Conservation (phyloP, 108 stramenopile genomes). For the Schizochytrium sp. region DNA sequence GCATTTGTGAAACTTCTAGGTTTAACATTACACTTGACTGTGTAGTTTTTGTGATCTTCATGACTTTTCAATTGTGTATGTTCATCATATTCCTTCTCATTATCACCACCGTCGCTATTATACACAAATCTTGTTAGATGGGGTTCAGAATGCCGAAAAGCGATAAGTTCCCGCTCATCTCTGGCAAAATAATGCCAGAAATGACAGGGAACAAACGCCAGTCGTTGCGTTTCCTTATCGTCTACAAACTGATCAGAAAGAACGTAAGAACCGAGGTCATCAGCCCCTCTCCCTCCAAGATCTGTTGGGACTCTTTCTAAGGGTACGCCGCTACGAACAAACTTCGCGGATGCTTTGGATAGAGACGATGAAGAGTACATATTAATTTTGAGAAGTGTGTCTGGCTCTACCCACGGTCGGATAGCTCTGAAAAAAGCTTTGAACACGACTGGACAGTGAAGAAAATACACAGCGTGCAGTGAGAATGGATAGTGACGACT, state of each 20-base stretch:
- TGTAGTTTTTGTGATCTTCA: too few relatives aligned
- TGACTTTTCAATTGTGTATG: too few relatives aligned
- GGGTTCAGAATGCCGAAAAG: too few relatives aligned
- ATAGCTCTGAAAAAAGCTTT: constrained; percentile 14
- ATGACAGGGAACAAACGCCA: background rate
- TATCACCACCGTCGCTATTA: too few relatives aligned
- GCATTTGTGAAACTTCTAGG: too few relatives aligned
- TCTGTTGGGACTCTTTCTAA: background rate
- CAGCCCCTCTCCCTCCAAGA: background rate
- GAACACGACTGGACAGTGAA: constrained; percentile 18
- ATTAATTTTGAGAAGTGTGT: background rate
- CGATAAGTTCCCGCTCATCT: background rate
- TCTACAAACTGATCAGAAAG: background rate
- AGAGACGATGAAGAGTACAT: background rate
- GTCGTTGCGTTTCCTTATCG: background rate
- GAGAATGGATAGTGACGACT: background rate
- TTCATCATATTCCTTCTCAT: too few relatives aligned
- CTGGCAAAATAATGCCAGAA: background rate
- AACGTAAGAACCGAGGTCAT: background rate
- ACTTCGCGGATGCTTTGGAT: background rate
- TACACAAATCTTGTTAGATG: too few relatives aligned
- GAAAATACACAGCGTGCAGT: background rate
- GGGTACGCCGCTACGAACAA: background rate
- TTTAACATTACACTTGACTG: too few relatives aligned
- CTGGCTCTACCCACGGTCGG: constrained; percentile 18